phyloP scores from a whole-genome alignment of 805 yeast genomes.

The Cyberlindnera maritima region DNA sequence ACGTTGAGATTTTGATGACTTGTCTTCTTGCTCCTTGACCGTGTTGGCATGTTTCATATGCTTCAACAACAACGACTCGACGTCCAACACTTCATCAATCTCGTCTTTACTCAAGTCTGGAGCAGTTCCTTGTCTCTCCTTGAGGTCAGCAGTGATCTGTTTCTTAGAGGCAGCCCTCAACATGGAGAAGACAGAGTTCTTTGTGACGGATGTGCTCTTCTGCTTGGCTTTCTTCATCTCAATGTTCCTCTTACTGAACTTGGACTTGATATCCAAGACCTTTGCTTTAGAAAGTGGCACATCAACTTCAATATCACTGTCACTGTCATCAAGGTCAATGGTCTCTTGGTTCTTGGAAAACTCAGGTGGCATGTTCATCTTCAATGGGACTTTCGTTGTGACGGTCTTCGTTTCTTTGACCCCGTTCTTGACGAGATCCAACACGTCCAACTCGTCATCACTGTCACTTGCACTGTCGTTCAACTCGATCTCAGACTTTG shows the following conservation, averaged over 20 bases:
- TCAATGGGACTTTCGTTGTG: neutral
- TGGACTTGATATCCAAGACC: constrained; percentile 34
- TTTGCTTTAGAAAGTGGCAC: constrained; percentile 31
- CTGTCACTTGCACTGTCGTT: constrained; percentile 14
- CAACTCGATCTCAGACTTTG: constrained; percentile 7
- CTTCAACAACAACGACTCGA: constrained; percentile 23
- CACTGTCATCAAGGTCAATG: constrained; percentile 24
- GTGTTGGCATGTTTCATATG: constrained; percentile 23
- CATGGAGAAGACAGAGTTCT: constrained; percentile 32
- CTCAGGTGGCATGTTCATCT: neutral
- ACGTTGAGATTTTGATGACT: too few relatives aligned
- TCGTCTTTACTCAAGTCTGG: constrained; percentile 9
- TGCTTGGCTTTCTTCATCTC: constrained; percentile 12
- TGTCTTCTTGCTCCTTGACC: constrained; percentile 34
- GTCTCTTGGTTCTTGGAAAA: neutral
- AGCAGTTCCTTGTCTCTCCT: constrained; percentile 34
- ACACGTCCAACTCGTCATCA: constrained; percentile 15
- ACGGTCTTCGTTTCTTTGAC: neutral
- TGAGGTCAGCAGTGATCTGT: constrained; percentile 47
- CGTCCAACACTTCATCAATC: constrained; percentile 18
- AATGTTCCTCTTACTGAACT: constrained; percentile 28
- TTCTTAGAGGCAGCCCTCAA: constrained; percentile 43
- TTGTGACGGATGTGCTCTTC: constrained; percentile 17
- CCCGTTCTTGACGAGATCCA: constrained; percentile 4
- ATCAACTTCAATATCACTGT: constrained; percentile 22